Conservation (phyloP, 2,329 filamentous ascomycete species). For the Xylariaceae sp. region DNA sequence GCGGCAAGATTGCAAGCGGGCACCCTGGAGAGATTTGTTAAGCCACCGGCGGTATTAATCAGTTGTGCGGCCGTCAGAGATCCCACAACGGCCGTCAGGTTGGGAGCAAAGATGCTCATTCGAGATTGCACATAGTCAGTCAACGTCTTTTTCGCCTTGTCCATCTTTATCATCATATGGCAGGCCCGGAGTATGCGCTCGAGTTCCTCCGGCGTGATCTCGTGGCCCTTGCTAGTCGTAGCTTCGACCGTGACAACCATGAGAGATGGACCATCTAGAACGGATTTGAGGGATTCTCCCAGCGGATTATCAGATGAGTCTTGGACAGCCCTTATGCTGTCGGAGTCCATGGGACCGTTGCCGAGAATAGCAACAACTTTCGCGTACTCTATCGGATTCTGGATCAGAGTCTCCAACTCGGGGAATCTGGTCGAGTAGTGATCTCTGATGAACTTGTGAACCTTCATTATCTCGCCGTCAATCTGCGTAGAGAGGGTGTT, state of each 20-base stretch:
- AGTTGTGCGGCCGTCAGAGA: conserved; percentile 91
- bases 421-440: conserved; percentile 93
- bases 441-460: conserved; percentile 95
- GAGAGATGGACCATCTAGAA: conserved; percentile 81
- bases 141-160: conserved; percentile 78
- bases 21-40: conserved; percentile 83
- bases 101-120: conserved; percentile 94
- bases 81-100: conserved; percentile 83
- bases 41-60: conserved; percentile 87
- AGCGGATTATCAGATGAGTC: conserved; percentile 73
- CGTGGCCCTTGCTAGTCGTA: conserved; percentile 76
- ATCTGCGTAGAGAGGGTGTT: conserved; percentile 89
- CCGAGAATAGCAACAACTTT: conserved; percentile 90
- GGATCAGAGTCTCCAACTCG: conserved; percentile 83
- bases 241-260: conserved; percentile 97
- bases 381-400: conserved; percentile 89
- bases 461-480: conserved; percentile 83
- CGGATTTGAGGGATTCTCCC: conserved; percentile 66
- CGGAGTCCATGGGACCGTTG: conserved; percentile 79
- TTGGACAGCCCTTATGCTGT: conserved; percentile 74
- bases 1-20: conserved; percentile 89
- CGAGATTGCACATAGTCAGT: conserved; percentile 94
- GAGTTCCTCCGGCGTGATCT: conserved; percentile 71
- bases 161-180: conserved; percentile 80
- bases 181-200: conserved; percentile 70